Conservation (phyloP, 208 protist genomes). For the Trypanosoma congolense region DNA sequence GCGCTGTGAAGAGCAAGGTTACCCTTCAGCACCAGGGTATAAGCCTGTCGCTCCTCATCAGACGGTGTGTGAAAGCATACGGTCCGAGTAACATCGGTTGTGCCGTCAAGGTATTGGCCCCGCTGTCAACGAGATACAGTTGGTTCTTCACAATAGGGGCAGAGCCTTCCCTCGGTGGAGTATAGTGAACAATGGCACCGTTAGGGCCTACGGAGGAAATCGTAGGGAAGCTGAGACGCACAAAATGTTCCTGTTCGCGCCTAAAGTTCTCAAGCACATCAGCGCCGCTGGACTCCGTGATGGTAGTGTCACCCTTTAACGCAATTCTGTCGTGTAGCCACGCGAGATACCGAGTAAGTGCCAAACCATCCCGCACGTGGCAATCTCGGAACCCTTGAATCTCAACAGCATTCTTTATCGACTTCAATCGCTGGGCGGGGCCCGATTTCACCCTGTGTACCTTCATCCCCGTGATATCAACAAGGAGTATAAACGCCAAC, state of each 20-base stretch:
- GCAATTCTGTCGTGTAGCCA: conserved; percentile 85
- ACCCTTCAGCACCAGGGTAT: conserved; percentile 95
- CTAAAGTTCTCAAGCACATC: conserved; percentile 78
- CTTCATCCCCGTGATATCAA: conserved; percentile 27
- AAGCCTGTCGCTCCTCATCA: conserved; percentile 80
- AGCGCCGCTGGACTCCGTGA: conserved; percentile 86
- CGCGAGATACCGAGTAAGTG: conserved; percentile 89
- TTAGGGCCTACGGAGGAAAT: conserved; percentile 91
- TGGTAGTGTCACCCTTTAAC: conserved; percentile 38
- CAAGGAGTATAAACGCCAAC: conserved; percentile 49
- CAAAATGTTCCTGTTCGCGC: conserved; percentile 63
- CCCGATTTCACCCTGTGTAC: conserved; percentile 48
- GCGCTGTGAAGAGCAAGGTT: conserved; percentile 83
- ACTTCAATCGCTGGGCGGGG: conserved; percentile 80
- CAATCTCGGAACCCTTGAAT: conserved; percentile 87
- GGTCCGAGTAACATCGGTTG: conserved; percentile 96
- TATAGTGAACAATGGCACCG: conserved; percentile 95
- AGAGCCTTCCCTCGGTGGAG: conserved; percentile 53
- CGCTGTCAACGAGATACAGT: conserved; percentile 94
- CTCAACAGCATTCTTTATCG: conserved; percentile 90
- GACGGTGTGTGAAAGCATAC: conserved; percentile 79
- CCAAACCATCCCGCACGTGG: conserved; percentile 91
- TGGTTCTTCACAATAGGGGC: conserved; percentile 51
- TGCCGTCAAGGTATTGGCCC: conserved; percentile 95
- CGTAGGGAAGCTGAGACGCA: conserved; percentile 89